phyloP scores from a whole-genome alignment of 306 rosid species.

The Prunus fruticosa region DNA sequence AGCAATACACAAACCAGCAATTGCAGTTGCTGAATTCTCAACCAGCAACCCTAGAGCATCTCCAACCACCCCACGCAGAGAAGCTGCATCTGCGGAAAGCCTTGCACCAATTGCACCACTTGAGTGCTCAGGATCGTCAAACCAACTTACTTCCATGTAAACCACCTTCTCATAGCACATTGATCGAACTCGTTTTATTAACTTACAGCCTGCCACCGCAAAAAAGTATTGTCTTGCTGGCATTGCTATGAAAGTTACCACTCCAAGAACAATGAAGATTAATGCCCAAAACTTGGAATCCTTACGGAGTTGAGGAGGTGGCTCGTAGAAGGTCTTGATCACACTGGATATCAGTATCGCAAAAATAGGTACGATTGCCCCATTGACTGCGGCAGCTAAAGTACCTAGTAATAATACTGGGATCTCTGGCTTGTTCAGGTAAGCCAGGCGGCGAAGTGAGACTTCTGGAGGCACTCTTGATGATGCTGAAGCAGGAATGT shows the following conservation, averaged over 20 bases:
- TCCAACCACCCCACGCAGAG: slow-evolving; percentile 61
- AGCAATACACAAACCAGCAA: too few species aligned
- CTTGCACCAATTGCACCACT: slow-evolving; percentile 79
- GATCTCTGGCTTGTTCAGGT: slow-evolving; percentile 77
- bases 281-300: slow-evolving; percentile 68
- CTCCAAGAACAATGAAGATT: slow-evolving; percentile 42
- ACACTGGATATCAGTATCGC: slow-evolving; percentile 49
- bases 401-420: slow-evolving; percentile 55
- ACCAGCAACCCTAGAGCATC: slow-evolving; percentile 68
- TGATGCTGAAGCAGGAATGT: slow-evolving; percentile 21
- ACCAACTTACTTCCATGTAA: slow-evolving; percentile 79
- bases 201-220: slow-evolving; percentile 62
- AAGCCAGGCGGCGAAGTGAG: slow-evolving; percentile 50
- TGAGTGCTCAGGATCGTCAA: slow-evolving; percentile 64
- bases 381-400: slow-evolving; percentile 53
- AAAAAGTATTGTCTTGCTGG: slow-evolving; percentile 57
- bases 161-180: slow-evolving; percentile 68
- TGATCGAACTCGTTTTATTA: slow-evolving; percentile 59
- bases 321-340: slow-evolving; percentile 58
- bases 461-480: slow-evolving; percentile 33
- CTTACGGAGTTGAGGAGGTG: slow-evolving; percentile 49
- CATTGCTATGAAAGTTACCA: slow-evolving; percentile 23
- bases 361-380: slow-evolving; percentile 43
- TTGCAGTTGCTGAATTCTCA: slow-evolving; percentile 43
- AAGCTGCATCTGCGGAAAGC: slow-evolving; percentile 73